Conservation (phyloP, 2,329 filamentous ascomycete species). For the Knufia fluminis region DNA sequence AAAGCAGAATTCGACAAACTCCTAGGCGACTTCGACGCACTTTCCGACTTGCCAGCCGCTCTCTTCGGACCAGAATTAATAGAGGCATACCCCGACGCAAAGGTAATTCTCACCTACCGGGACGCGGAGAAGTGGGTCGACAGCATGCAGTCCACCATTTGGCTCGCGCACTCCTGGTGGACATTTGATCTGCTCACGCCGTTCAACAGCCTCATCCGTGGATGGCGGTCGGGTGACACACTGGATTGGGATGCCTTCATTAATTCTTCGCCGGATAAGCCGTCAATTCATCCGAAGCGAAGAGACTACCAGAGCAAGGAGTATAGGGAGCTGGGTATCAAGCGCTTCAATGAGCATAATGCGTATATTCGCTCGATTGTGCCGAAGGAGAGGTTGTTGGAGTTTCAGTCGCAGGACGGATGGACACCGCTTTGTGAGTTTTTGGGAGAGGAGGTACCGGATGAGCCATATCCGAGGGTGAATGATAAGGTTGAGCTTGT, state of each 20-base stretch:
- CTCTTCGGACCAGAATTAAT: constrained; percentile 18
- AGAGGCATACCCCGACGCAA: constrained; percentile 19
- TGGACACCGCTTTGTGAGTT: constrained; percentile 37
- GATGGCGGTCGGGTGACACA: neutral
- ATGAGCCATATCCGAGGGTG: constrained; percentile 14
- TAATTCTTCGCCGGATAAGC: neutral
- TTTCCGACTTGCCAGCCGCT: constrained; percentile 14
- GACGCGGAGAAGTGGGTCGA: constrained; percentile 6
- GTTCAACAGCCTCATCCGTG: constrained; percentile 4
- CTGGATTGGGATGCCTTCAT: constrained; percentile 3
- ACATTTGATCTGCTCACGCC: neutral
- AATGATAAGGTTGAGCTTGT: constrained; percentile 6
- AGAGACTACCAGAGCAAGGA: constrained; percentile 2
- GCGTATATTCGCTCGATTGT: constrained; percentile 26
- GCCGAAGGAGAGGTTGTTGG: constrained; percentile 32
- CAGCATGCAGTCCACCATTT: neutral
- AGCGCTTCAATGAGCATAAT: constrained; percentile 8
- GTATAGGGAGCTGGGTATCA: neutral
- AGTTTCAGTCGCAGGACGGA: constrained; percentile 30
- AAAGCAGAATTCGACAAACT: constrained; percentile 26
- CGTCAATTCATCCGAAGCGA: neutral
- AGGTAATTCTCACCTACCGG: constrained; percentile 17
- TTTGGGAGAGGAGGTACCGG: constrained; percentile 11
- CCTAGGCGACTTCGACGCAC: constrained; percentile 23
- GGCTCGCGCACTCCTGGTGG: neutral